Evolutionary conservation across 257 asterid species (phyloP).

Genomic region (Coffea eugenioides): DNA sequence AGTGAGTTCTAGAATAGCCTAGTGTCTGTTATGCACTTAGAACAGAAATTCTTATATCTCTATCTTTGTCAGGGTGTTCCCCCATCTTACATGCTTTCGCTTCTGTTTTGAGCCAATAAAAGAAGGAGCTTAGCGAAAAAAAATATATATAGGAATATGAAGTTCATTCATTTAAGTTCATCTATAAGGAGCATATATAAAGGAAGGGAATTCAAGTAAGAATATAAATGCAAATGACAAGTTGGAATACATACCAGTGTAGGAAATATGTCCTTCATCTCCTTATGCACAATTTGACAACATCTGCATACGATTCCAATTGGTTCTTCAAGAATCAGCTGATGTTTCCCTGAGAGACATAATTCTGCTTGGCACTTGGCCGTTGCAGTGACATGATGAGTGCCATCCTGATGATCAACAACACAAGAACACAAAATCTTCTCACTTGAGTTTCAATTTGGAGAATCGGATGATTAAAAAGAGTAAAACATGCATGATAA

Average conservation of each 20-base stretch:
- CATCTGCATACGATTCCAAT: constrained; percentile 53
- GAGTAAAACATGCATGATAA: background rate
- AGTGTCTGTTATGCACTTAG: too few species aligned
- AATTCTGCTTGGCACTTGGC: constrained; percentile 22
- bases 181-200: background rate
- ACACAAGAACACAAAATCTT: background rate
- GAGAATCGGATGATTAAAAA: background rate
- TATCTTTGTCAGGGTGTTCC: too few species aligned
- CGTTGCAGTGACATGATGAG: constrained; percentile 3
- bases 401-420: constrained; percentile 31
- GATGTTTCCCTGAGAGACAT: constrained; percentile 49
- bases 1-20: too few species aligned
- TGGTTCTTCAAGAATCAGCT: constrained; percentile 49
- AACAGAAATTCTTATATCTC: too few species aligned
- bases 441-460: background rate
- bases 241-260: constrained; percentile 41
- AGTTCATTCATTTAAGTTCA: background rate
- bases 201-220: background rate
- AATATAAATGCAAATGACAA: background rate
- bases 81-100: too few species aligned
- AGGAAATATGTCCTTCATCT: constrained; percentile 59
- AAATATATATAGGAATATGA: too few species aligned
- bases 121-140: too few species aligned
- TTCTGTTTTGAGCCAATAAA: too few species aligned
- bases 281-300: constrained; percentile 44